Evolutionary conservation across 2,329 filamentous ascomycete species (phyloP), one percentile per base, ranked within the genome.

Genomic region (Ophiostoma pallidulum): DNA sequence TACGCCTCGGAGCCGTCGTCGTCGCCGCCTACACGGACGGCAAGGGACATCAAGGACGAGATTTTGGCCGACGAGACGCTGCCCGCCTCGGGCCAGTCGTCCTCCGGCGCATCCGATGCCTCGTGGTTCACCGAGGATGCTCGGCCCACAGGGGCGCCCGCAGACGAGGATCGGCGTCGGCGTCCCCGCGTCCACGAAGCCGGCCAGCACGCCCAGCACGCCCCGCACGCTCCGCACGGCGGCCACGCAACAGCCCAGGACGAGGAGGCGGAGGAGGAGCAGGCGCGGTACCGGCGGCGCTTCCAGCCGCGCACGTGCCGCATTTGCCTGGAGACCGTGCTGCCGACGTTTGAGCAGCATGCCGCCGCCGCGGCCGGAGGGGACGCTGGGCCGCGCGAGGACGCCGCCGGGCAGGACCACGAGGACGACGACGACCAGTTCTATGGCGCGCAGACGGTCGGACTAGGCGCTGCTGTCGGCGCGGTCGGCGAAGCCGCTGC

Each of bases 231-330:
- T 7, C 16, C 26, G 18, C 18, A 20, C 10, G 13, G 19, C 18
- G 29, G 13, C 38, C 39, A 18, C 26, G 22, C 10, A n/a, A 33
- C 36, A 18, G 24, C 33, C n/a, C 14, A n/a, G n/a, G n/a, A 28
- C n/a, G n/a, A n/a, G n/a, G 42, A 41, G 31, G 33, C 48, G 19
- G 44, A 47, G 13, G 39, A 24, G 7, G 36, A 44, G 14, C 39
- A 45, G n/a, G 38, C 39, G 0, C 45, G 31, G 31, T 52, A 41
- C 28, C 33, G 44, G 38, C 55, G 57, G 45, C 75, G 78, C 52
- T 91, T 86, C 63, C 76, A 78, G 32, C 75, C 84, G 22, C 76
- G 88, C 54, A 84, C 80, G 52, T 97, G 91, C 65, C 84, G 91
- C 49, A 96, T 97, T 54, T 97, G 91, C 62, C 72, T 95, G 35